Evolutionary conservation across 1,284 basidiomycete species (phyloP).

Genomic region (Mycosarcoma mackinlayi): DNA sequence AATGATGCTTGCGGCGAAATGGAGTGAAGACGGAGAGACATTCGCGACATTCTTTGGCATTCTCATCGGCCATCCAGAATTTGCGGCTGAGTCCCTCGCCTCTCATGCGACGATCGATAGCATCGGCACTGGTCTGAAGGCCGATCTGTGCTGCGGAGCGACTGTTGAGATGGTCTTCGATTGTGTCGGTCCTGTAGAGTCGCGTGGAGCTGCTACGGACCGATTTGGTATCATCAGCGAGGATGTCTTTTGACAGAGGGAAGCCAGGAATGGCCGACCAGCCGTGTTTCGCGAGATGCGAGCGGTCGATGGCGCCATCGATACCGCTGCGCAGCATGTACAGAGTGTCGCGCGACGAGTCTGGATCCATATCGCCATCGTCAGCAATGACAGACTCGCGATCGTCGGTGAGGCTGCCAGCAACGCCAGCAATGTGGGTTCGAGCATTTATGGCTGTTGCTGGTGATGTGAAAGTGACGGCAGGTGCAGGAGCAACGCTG

Average conservation of each 20-base stretch:
- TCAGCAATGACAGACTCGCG: constrained; percentile 41
- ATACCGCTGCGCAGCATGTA: constrained; percentile 29
- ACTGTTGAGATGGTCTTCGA: constrained; percentile 37
- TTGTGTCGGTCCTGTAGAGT: constrained; percentile 44
- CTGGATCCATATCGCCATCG: constrained; percentile 39
- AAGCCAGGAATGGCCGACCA: constrained; percentile 62
- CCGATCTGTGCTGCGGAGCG: constrained; percentile 43
- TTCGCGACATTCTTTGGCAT: constrained; percentile 79
- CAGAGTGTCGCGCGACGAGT: constrained; percentile 41
- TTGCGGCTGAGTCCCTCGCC: constrained; percentile 62
- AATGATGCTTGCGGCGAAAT: constrained; percentile 66
- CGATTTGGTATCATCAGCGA: constrained; percentile 61
- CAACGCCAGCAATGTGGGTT: constrained; percentile 22
- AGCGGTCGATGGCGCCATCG: constrained; percentile 34
- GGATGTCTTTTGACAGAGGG: constrained; percentile 59
- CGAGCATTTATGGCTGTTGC: constrained; percentile 46
- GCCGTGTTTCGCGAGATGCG: constrained; percentile 47
- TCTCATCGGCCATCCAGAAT: constrained; percentile 76
- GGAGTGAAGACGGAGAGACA: constrained; percentile 63
- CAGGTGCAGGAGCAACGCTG: constrained; percentile 45
- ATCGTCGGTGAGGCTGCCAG: constrained; percentile 46
- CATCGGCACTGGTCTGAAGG: constrained; percentile 59
- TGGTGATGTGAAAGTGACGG: constrained; percentile 51
- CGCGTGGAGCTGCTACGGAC: constrained; percentile 55
- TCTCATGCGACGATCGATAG: constrained; percentile 57